phyloP scores from a whole-genome alignment of 768 basidiomycete species.

The Paxillus involutus region DNA sequence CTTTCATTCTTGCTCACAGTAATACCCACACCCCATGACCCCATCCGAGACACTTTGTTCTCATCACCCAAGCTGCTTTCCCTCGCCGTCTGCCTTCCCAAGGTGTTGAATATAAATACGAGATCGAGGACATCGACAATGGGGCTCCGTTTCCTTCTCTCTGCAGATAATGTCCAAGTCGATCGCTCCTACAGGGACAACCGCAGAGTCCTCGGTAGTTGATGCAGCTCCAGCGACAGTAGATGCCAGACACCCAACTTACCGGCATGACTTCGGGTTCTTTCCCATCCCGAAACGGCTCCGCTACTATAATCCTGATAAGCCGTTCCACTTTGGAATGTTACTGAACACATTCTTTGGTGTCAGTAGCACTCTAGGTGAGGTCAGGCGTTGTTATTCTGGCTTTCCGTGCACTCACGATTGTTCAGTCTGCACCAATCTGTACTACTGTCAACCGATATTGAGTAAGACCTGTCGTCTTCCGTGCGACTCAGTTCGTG shows the following conservation, averaged over 20 bases:
- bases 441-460: constrained; percentile 80
- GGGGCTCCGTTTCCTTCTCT: constrained; percentile 1
- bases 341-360: constrained; percentile 61
- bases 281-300: constrained; percentile 58
- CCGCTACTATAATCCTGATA: constrained; percentile 51
- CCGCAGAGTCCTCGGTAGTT: too few relatives aligned
- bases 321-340: constrained; percentile 48
- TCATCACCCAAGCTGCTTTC: neutral
- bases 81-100: neutral
- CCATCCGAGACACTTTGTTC: neutral
- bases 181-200: neutral
- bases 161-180: constrained; percentile 1
- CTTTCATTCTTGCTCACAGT: neutral
- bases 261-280: constrained; percentile 49
- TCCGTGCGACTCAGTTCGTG: neutral
- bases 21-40: neutral
- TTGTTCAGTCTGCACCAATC: constrained; percentile 49
- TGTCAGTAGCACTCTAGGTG: constrained; percentile 49
- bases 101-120: constrained; percentile 1
- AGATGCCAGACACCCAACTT: neutral
- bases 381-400: neutral
- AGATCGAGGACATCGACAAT: neutral
- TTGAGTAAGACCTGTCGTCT: constrained; percentile 46
- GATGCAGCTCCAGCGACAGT: too few relatives aligned
- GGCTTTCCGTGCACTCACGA: neutral